Evolutionary conservation across 2,329 filamentous ascomycete genomes (phyloP), one percentile per base, ranked within the genome.

Genomic region (Monosporascus sp.): DNA sequence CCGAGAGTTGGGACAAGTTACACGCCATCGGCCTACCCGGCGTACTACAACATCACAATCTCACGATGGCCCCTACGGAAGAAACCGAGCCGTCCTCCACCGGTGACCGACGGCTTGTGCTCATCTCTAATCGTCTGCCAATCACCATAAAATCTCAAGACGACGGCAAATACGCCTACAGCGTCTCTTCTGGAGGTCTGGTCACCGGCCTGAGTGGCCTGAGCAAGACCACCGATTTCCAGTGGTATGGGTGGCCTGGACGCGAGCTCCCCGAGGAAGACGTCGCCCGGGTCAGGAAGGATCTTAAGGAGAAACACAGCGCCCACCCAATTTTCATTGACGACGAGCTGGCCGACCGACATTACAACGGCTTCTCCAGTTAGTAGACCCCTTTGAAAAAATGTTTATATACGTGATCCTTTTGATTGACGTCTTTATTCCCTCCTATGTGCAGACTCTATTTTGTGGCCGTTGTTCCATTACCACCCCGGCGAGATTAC

Each of bases 281-380:
- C 71, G 81, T 89, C 44, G 77, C 81, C 2, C 78, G 80, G 52
- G 85, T 99, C 70, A 87, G 84, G 66, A 79, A 87, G 66, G 84
- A 88, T 58, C 76, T 97, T 66, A 89, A 90, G 73, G 85, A 94
- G 22, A 88, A 97, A 65, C 92, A 96, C 71, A 86, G 88, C 62
- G 92, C 93, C 7, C 84, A 96, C 41, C 93, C 94, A 1, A 88
- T 99, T 51, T 97, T 97, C 69, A 85, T 97, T 65, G 88, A 92
- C 56, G 90, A 97, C 64, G 91, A 97, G 61, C 81, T 97, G 56
- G 92, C 92, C 49, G 94, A 97, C 70, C 83, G 87, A 58, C 94
- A 97, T 73, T 97, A 99, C 79, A 99, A 99, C 68, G 94, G 94
- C 47, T 97, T 97, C 71, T 93, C 92, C 38, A 97, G 90, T 96